These are phyloP conservation scores for Mucor circinelloides DNA, from an alignment of 371 early-diverging fungal species.

Conservation along the genomic window DNA sequence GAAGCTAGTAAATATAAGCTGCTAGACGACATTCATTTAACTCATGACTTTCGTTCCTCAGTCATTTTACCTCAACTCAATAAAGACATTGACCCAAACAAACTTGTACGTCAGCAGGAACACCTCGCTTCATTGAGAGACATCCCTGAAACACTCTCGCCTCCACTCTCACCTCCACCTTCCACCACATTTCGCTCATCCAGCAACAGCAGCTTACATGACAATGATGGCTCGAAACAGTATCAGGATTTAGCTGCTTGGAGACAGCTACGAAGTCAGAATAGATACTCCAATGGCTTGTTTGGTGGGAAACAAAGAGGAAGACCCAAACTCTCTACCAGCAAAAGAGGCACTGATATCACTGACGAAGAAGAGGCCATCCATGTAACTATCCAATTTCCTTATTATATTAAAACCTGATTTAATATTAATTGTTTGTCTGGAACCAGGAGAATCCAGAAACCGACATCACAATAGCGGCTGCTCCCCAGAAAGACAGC, in stretches of 20 bases:
- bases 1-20: constrained; percentile 17
- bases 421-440: background rate
- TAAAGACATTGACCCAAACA: constrained; percentile 17
- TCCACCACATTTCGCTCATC: background rate
- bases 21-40: constrained; percentile 39
- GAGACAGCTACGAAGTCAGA: constrained; percentile 31
- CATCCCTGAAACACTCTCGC: constrained; percentile 8
- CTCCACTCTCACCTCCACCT: constrained; percentile 11
- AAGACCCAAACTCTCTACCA: constrained; percentile 15
- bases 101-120: constrained; percentile 6
- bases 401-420: background rate
- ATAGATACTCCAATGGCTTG: constrained; percentile 33
- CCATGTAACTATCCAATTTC: background rate
- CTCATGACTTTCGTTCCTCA: constrained; percentile 50
- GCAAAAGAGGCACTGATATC: background rate
- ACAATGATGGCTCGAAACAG: constrained; percentile 18
- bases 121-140: constrained; percentile 18
- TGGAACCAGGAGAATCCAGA: background rate
- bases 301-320: constrained; percentile 42
- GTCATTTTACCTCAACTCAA: constrained; percentile 42
- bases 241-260: constrained; percentile 36
- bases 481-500: no score
- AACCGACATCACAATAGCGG: background rate
- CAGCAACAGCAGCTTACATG: background rate
- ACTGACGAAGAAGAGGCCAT: background rate